Conservation (phyloP, 495 filamentous ascomycete genomes). For the Penicillium canariense region DNA sequence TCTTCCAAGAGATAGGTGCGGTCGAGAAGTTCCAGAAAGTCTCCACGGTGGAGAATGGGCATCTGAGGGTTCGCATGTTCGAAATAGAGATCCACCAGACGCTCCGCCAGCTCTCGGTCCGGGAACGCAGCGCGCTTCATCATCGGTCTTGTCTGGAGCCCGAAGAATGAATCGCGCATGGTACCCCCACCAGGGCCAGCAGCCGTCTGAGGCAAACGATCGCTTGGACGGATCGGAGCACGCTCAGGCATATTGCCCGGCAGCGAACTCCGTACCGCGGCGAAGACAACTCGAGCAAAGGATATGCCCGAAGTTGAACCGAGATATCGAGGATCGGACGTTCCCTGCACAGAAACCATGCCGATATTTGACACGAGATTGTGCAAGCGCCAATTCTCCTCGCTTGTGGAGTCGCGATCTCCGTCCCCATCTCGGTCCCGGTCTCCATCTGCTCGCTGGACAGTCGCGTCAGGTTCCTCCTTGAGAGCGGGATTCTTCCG, state of each 20-base stretch:
- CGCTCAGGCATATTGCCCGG: slow-evolving; percentile 56
- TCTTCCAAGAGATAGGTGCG: slow-evolving; percentile 69
- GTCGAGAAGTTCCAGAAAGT: slow-evolving; percentile 83
- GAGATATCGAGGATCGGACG: slow-evolving; percentile 74
- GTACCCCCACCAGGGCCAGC: slow-evolving; percentile 59
- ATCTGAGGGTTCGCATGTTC: slow-evolving; percentile 95
- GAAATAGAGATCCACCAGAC: slow-evolving; percentile 82
- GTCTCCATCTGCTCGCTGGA: slow-evolving; percentile 37
- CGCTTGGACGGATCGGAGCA: slow-evolving; percentile 48
- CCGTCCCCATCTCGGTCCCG: slow-evolving; percentile 18
- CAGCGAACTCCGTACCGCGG: slow-evolving; percentile 86
- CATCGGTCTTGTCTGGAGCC: slow-evolving; percentile 82
- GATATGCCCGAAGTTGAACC: slow-evolving; percentile 90
- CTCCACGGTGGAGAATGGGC: slow-evolving; percentile 80
- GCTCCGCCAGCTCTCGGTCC: slow-evolving; percentile 64
- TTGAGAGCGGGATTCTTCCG: slow-evolving; percentile 25
- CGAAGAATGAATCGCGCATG: slow-evolving; percentile 95
- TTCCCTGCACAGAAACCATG: slow-evolving; percentile 72
- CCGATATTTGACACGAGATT: slow-evolving; percentile 76
- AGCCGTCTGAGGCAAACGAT: slow-evolving; percentile 41
- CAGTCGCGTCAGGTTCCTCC: slow-evolving; percentile 22
- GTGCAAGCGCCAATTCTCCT: slow-evolving; percentile 62
- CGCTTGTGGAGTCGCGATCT: slow-evolving; percentile 35
- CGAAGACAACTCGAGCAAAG: slow-evolving; percentile 91
- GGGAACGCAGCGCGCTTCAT: slow-evolving; percentile 87